phyloP scores from a whole-genome alignment of 2,329 filamentous ascomycete species.

The Leptodontidium sp. region DNA sequence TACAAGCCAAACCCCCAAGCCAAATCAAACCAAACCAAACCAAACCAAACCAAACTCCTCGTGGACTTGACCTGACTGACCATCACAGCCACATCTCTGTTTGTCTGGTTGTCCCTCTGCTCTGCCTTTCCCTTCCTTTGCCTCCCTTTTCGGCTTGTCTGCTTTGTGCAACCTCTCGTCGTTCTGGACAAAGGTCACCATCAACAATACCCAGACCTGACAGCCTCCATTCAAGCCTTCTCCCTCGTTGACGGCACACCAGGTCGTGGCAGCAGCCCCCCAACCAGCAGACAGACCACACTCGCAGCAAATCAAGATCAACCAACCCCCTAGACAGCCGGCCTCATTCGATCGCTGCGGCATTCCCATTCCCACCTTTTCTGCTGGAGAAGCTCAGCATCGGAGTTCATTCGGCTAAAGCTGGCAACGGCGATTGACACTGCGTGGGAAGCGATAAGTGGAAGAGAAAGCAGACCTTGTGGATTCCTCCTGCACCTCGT shows the following conservation, averaged over 20 bases:
- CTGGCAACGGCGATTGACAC: background rate
- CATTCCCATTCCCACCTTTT: constrained; percentile 18
- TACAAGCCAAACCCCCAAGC: constrained; percentile 13
- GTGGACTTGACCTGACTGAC: constrained; percentile 22
- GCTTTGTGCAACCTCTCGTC: constrained; percentile 25
- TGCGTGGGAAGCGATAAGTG: constrained; percentile 38
- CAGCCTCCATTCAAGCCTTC: background rate
- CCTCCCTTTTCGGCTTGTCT: background rate
- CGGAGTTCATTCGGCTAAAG: constrained; percentile 39
- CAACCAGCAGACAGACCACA: background rate
- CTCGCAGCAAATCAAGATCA: constrained; percentile 6
- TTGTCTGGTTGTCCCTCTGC: constrained; percentile 6
- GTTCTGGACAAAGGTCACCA: constrained; percentile 18
- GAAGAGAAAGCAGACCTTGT: constrained; percentile 22
- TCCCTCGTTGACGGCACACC: background rate
- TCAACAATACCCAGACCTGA: constrained; percentile 3
- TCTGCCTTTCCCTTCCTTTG: background rate
- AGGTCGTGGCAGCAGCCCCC: background rate
- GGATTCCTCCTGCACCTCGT: constrained; percentile 36
- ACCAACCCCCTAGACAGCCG: background rate
- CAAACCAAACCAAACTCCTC: background rate
- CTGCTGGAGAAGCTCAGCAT: constrained; percentile 27
- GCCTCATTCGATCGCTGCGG: constrained; percentile 17
- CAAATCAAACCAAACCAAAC: background rate
- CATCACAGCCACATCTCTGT: constrained; percentile 24